A percentile compares a stretch with the other conserved stretches of the same genome.
phyloP scores from a whole-genome alignment of 2,329 filamentous ascomycete species.

The Alternaria ventricosa region DNA sequence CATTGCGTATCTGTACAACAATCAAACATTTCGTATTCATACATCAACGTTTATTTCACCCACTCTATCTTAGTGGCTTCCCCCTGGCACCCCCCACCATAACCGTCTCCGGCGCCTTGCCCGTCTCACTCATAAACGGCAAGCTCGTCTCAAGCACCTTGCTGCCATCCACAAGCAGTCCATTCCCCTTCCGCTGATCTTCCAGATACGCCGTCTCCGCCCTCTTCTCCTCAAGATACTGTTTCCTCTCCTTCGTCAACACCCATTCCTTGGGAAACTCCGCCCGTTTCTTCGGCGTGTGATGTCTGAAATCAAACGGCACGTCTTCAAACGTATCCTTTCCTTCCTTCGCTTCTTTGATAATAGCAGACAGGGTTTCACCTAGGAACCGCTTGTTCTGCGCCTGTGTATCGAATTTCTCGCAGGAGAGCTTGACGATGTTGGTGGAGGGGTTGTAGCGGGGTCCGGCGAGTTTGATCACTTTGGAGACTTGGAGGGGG shows the following conservation, averaged over 20 bases:
- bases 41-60: background rate
- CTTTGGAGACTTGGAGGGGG: conserved; percentile 73
- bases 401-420: conserved; percentile 84
- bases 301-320: conserved; percentile 86
- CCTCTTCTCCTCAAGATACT: conserved; percentile 69
- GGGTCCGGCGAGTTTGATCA: conserved; percentile 84
- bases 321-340: conserved; percentile 86
- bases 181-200: conserved; percentile 59
- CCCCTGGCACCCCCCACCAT: conserved; percentile 24
- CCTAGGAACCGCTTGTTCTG: conserved; percentile 97
- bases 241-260: conserved; percentile 72
- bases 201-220: conserved; percentile 62
- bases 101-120: conserved; percentile 22
- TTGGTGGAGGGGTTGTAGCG: conserved; percentile 88
- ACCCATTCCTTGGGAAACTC: conserved; percentile 85
- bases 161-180: conserved; percentile 62
- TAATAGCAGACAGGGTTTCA: conserved; percentile 75
- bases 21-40: conserved; percentile 1
- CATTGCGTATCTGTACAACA: background rate
- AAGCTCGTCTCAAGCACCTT: conserved; percentile 47
- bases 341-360: conserved; percentile 75
- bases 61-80: conserved; percentile 10
- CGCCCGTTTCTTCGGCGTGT: conserved; percentile 70
- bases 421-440: conserved; percentile 86
- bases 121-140: conserved; percentile 26